A percentile compares a stretch with the other conserved stretches of the same genome.
phyloP scores from a whole-genome alignment of 495 filamentous ascomycete species.

The Cetradonia linearis region DNA sequence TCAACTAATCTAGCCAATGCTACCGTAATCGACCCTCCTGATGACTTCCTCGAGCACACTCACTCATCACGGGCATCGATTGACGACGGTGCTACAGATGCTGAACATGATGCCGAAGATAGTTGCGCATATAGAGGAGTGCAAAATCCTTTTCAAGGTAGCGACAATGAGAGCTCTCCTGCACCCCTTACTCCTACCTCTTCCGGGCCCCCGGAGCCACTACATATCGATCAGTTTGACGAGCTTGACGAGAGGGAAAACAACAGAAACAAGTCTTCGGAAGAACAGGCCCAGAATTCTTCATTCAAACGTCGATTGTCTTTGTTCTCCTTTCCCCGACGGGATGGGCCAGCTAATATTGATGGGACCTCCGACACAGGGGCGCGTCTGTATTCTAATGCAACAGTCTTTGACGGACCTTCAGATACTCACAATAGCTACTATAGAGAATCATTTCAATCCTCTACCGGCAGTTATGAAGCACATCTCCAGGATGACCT shows the following conservation, averaged over 20 bases:
- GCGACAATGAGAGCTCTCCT: background rate
- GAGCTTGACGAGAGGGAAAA: background rate
- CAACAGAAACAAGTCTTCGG: background rate
- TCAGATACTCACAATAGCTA: conserved; percentile 2
- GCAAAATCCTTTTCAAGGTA: conserved; percentile 4
- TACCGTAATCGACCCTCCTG: conserved; percentile 15
- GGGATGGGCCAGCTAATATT: background rate
- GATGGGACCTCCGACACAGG: background rate
- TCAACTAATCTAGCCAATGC: conserved; percentile 9
- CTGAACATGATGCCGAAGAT: background rate
- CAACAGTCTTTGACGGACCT: conserved; percentile 15
- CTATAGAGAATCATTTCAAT: conserved; percentile 1
- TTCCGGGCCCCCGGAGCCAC: background rate
- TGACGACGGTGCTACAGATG: background rate
- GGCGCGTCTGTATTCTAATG: background rate
- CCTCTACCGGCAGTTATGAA: background rate
- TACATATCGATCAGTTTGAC: background rate
- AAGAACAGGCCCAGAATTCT: background rate
- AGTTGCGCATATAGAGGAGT: background rate
- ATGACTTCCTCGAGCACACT: conserved; percentile 12
- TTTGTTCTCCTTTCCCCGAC: conserved; percentile 9
- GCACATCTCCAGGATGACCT: conserved; percentile 1
- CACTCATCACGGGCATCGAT: conserved; percentile 16
- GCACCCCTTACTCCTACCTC: background rate
- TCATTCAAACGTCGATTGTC: conserved; percentile 13